These are phyloP conservation scores for Cladosporium sp. DNA, from an alignment of 2,329 filamentous ascomycete species.

Conservation along the genomic window DNA sequence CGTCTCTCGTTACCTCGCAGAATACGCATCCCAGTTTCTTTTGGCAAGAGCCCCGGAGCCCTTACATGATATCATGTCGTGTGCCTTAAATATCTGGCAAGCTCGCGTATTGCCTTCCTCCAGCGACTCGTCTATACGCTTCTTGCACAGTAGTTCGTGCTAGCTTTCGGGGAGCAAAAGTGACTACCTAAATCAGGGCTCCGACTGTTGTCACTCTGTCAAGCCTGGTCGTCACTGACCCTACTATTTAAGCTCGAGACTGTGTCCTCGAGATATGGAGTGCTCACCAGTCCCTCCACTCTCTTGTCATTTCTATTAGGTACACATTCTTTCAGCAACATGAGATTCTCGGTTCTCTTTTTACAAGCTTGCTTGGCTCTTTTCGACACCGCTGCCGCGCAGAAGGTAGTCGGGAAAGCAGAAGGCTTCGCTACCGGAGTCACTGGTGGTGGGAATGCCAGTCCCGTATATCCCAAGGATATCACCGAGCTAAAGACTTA, in stretches of 20 bases:
- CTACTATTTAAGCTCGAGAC: neutral
- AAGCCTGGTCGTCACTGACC: neutral
- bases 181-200: neutral
- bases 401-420: conserved; percentile 35
- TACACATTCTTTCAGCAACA: neutral
- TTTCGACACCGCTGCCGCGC: neutral
- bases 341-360: neutral
- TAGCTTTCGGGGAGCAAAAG: neutral
- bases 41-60: neutral
- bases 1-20: neutral
- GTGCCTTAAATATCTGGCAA: neutral
- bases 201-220: neutral
- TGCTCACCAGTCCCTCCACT: neutral
- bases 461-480: conserved; percentile 19
- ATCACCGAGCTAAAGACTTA: neutral
- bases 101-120: neutral
- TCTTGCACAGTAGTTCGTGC: neutral
- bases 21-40: neutral
- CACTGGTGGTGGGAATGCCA: conserved; percentile 59
- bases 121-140: neutral
- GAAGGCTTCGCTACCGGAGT: conserved; percentile 54
- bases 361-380: neutral
- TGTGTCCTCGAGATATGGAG: neutral
- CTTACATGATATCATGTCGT: neutral
- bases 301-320: neutral